Evolutionary conservation across 768 basidiomycete species (phyloP), one percentile per base, ranked within the genome.

Genomic region (Amanita rimosa): DNA sequence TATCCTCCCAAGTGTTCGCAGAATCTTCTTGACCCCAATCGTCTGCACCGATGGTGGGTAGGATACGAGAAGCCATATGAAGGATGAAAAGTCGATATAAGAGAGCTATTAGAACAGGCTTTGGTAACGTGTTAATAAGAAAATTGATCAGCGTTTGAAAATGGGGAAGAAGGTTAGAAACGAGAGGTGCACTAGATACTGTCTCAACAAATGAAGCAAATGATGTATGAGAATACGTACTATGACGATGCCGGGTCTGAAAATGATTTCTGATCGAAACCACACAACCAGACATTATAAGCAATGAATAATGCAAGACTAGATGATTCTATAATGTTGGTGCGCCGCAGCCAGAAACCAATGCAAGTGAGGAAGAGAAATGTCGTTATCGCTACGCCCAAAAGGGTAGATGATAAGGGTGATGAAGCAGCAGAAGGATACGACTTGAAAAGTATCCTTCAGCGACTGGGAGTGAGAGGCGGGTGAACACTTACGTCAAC

Each of bases 271-370:
- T 79, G 76, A 61, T 86, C 84, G 55, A 85, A 83, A 14, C 86
- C 86, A 58, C 88, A 90, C 29, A 92, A 71, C 91, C 91, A 93
- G 29, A 93, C 76, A 54, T 90, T 90, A 63, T 89, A 92, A 5
- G 90, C 88, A 36, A 96, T 76, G 62, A 94, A 90, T 22, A 94
- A 70, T 3, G 89, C 83, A 22, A 97, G 78, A 42, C 87, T 80
- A 2, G 86, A 83, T 3, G 91, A 91, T 63, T 97, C 94, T 48
- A 96, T 84, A 43, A 95, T 85, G 58, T 95, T 95, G 36, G 93
- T 95, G 45, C 89, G 75, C 48, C 90, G 79, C 53, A 93, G 64
- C 6, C 79, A 80, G 63, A 97, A 94, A 5, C 94, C 94, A 54
- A 97, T 95, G 55, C 87, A 72, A 1, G 92, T 92, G 36, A 96